Evolutionary conservation across 2,329 filamentous ascomycete species (phyloP).

Genomic region (Colletotrichum truncatum): DNA sequence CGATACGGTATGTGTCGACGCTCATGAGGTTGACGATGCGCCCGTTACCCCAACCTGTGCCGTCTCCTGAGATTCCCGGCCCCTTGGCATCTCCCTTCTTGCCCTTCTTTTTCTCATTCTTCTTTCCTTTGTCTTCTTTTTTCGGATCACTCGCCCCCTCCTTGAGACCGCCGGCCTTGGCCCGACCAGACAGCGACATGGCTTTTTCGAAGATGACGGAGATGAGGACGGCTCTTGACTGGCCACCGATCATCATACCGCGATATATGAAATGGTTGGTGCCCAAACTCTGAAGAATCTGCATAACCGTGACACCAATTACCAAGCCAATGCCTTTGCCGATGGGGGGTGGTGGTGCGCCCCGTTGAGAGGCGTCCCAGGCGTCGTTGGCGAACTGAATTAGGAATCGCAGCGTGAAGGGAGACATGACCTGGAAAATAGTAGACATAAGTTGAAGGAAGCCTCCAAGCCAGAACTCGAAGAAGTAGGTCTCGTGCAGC

Average conservation of each 20-base stretch:
- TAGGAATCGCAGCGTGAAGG: conserved; percentile 85
- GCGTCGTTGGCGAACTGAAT: conserved; percentile 87
- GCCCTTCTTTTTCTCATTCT: conserved; percentile 48
- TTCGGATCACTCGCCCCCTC: conserved; percentile 57
- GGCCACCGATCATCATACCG: conserved; percentile 90
- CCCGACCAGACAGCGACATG: conserved; percentile 87
- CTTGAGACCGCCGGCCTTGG: conserved; percentile 79
- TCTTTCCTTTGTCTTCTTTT: conserved; percentile 49
- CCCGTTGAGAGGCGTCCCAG: conserved; percentile 68
- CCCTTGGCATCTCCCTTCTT: conserved; percentile 50
- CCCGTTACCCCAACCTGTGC: conserved; percentile 90
- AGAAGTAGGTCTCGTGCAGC: conserved; percentile 85
- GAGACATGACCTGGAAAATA: conserved; percentile 81
- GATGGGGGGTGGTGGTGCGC: conserved; percentile 70
- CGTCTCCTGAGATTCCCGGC: conserved; percentile 70
- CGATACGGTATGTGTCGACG: conserved; percentile 91
- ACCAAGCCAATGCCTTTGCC: conserved; percentile 83
- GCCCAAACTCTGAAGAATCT: conserved; percentile 80
- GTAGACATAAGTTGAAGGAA: conserved; percentile 77
- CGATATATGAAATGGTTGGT: conserved; percentile 93
- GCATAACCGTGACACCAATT: conserved; percentile 86
- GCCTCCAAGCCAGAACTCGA: conserved; percentile 88
- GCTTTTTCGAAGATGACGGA: conserved; percentile 91
- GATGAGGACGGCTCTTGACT: conserved; percentile 83
- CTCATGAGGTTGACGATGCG: conserved; percentile 94